phyloP scores from a whole-genome alignment of 768 basidiomycete genomes.

The Serpula lacrymans region DNA sequence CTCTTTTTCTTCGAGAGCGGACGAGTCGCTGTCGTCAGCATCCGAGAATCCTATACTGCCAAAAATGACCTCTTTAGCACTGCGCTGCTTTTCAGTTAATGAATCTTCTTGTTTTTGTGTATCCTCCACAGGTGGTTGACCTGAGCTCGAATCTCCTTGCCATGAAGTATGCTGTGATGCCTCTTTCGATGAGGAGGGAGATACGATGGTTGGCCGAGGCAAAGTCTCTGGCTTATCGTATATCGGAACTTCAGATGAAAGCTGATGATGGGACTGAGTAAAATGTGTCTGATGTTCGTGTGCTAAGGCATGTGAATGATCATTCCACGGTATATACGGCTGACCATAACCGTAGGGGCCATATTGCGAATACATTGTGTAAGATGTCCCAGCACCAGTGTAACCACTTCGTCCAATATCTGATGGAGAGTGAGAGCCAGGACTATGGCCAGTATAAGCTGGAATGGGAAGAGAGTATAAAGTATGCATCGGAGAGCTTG shows the following conservation, averaged over 20 bases:
- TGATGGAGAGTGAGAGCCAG: slow-evolving; percentile 2
- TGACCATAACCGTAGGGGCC: slow-evolving; percentile 30
- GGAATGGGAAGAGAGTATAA: slow-evolving; percentile 16
- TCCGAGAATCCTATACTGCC: slow-evolving; percentile 44
- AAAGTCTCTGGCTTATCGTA: too few species aligned
- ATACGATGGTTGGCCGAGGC: too few species aligned
- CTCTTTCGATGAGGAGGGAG: too few species aligned
- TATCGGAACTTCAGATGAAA: too few species aligned
- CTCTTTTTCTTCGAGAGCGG: slow-evolving; percentile 1
- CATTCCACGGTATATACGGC: slow-evolving; percentile 39
- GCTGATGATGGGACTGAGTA: too few species aligned
- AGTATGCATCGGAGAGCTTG: slow-evolving; percentile 1
- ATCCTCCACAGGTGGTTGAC: too few species aligned
- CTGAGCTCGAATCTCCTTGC: too few species aligned
- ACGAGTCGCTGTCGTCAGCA: slow-evolving; percentile 10
- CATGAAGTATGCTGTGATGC: too few species aligned
- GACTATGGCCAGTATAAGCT: slow-evolving; percentile 12
- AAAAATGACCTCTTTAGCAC: slow-evolving; percentile 43
- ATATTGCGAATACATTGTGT: slow-evolving; percentile 33
- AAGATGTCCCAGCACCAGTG: slow-evolving; percentile 30
- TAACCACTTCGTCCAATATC: slow-evolving; percentile 6
- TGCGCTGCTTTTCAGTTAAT: too few species aligned
- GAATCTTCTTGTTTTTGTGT: too few species aligned
- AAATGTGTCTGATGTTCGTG: too few species aligned
- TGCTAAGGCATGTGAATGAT: too few species aligned